Percentiles rank a stretch among this genome's conserved stretches.
phyloP scores from a whole-genome alignment of 208 protist genomes.

The Phytomonas francai region DNA sequence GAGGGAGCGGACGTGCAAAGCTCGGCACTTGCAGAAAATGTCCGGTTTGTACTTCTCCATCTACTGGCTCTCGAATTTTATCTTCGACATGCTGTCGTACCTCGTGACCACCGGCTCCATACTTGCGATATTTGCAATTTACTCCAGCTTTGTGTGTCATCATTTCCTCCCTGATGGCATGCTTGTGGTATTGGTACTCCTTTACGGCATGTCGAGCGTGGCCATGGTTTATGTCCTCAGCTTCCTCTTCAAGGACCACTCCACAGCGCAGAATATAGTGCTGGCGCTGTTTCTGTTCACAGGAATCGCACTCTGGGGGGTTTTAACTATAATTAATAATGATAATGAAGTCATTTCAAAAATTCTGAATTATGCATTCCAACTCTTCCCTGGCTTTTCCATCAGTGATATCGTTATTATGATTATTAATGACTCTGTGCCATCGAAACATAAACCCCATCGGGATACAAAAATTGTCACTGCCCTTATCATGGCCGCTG shows the following conservation, averaged over 20 bases:
- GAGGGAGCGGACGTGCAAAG: conserved; percentile 70
- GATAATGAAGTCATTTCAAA: too few relatives aligned
- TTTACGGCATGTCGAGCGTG: conserved; percentile 38
- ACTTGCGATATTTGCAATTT: conserved; percentile 33
- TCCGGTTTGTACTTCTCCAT: conserved; percentile 53
- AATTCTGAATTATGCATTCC: too few relatives aligned
- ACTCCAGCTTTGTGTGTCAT: conserved; percentile 42
- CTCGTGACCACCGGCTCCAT: conserved; percentile 29
- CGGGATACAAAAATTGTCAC: too few relatives aligned
- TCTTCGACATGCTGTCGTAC: conserved; percentile 52
- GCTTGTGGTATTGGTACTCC: conserved; percentile 26
- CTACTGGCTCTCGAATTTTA: too few relatives aligned
- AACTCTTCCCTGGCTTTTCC: too few relatives aligned
- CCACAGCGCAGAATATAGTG: conserved; percentile 40
- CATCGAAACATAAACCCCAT: too few relatives aligned
- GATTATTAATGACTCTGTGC: too few relatives aligned
- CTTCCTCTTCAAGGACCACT: conserved; percentile 50
- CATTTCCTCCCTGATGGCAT: conserved; percentile 21
- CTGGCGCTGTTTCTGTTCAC: conserved; percentile 48
- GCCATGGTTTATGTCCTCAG: conserved; percentile 35
- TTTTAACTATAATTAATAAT: too few relatives aligned
- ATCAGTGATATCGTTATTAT: too few relatives aligned
- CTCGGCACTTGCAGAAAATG: conserved; percentile 71
- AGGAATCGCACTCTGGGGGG: conserved; percentile 56
- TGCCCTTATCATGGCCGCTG: too few relatives aligned